phyloP scores from a whole-genome alignment of 2,329 filamentous ascomycete species.

The Zelopaecilomyces penicillatus region DNA sequence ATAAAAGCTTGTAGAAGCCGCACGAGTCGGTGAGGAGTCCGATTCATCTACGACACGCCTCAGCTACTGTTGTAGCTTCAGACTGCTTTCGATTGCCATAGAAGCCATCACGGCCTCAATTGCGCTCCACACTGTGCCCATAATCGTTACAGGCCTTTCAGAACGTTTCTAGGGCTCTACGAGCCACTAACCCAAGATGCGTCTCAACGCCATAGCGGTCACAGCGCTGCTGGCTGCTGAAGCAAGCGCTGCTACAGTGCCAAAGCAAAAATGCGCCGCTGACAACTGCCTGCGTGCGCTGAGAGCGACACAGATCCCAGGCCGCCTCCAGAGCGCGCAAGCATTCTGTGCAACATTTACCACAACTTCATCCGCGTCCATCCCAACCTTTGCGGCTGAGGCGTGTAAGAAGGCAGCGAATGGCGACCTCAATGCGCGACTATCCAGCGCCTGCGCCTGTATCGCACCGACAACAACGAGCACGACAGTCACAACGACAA shows the following conservation, averaged over 20 bases:
- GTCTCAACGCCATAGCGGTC: conserved; percentile 1
- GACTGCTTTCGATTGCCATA: no score
- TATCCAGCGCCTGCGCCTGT: conserved; percentile 18
- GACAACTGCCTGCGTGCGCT: conserved; percentile 32
- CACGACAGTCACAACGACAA: background rate
- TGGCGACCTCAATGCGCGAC: conserved; percentile 10
- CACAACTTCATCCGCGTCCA: conserved; percentile 12
- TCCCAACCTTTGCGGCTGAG: conserved; percentile 14
- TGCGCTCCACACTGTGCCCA: no score
- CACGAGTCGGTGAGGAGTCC: no score
- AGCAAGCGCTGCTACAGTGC: conserved; percentile 4
- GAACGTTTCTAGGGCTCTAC: no score
- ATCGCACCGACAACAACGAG: conserved; percentile 10
- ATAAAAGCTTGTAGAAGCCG: no score
- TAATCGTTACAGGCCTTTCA: no score
- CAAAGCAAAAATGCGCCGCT: conserved; percentile 17
- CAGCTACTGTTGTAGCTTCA: no score
- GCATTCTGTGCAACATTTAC: conserved; percentile 22
- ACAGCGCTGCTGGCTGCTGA: conserved; percentile 5
- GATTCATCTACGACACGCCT: no score
- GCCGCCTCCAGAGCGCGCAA: conserved; percentile 23
- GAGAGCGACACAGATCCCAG: conserved; percentile 23
- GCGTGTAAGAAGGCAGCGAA: conserved; percentile 14
- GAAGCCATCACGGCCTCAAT: no score
- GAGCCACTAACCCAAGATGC: background rate